Base-by-base conservation (phyloP, 1,284 basidiomycete genomes). In the Entoloma clypeatum region DNA sequence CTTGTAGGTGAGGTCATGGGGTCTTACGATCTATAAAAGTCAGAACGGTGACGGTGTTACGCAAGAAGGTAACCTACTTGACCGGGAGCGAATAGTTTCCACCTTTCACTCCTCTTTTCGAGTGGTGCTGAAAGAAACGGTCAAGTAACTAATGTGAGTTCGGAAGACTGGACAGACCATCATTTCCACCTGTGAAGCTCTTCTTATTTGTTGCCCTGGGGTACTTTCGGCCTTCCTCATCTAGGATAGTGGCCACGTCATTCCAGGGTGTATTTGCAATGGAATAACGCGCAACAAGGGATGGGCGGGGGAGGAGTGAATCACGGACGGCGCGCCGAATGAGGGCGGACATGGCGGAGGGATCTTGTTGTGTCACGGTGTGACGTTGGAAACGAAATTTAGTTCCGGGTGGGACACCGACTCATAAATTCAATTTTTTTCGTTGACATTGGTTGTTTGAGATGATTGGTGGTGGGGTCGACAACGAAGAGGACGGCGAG, bases 1-100 rank as follows among this genome's bases (percentile, higher is more conserved):
- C 29, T 69, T 59, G 49, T 67, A 67, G 1, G 65, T 60, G 43
- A 75, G 63, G 39, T 74, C 65, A 43, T 69, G 60, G 9, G 77
- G 75, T 26, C 61, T 61, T 21, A 77, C 53, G 48, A 68, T 61
- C 75, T 78, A 39, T 39, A 7, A 26, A 34, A 39, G 43, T 34
- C 40, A 41, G 36, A 14, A 27, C 34, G 30, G 6, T n/a, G 36
- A 44, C 43, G 9, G 8, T 26, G 24, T 17, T 21, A 31, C n/a
- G n/a, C n/a, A n/a, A 36, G 16, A 17, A 7, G 27, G 2, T 36
- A 5, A 48, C 46, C 32, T 52, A 63, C 58, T 29, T 38, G 34
- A 35, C 56, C 44, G 19, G 47, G 24, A 11, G 25, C 9, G 39
- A 64, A 61, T 1, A 48, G 25, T 32, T 58, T 62, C 57, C 56